Conservation (phyloP, 495 filamentous ascomycete genomes). For the Penicillium crystallinum region DNA sequence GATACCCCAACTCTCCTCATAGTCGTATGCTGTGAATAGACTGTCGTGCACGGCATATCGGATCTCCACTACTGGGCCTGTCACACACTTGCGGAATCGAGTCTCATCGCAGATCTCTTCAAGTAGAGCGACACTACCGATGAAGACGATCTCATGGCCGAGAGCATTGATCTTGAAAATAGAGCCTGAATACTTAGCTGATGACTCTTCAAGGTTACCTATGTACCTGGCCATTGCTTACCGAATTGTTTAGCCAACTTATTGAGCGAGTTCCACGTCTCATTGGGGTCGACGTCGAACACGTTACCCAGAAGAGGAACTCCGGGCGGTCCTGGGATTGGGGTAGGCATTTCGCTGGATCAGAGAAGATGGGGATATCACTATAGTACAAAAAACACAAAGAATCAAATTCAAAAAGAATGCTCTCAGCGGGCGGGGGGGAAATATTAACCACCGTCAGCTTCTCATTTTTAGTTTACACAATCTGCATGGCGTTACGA, state of each 20-base stretch:
- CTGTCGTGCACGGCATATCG: constrained; percentile 60
- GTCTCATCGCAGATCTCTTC: constrained; percentile 70
- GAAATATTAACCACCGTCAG: constrained; percentile 11
- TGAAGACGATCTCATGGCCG: constrained; percentile 47
- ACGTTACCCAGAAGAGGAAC: constrained; percentile 66
- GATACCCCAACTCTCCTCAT: constrained; percentile 67
- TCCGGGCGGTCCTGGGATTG: constrained; percentile 22
- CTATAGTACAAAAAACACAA: constrained; percentile 3
- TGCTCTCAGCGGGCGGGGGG: constrained; percentile 6
- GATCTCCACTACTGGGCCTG: constrained; percentile 54
- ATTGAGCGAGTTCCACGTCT: constrained; percentile 59
- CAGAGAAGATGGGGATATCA: constrained; percentile 5
- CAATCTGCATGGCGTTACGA: constrained; percentile 9
- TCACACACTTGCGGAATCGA: constrained; percentile 62
- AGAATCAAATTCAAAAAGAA: not conserved
- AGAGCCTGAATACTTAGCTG: constrained; percentile 39
- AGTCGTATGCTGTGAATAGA: constrained; percentile 64
- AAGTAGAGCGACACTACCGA: constrained; percentile 52
- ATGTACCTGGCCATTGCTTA: constrained; percentile 16
- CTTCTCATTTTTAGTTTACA: constrained; percentile 18
- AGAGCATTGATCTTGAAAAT: constrained; percentile 66
- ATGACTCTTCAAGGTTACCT: constrained; percentile 8
- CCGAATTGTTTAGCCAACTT: constrained; percentile 61
- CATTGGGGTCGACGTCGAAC: constrained; percentile 54
- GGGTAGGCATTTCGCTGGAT: constrained; percentile 13